Evolutionary conservation across 306 rosid genomes (phyloP).

Genomic region (Quercus cerris): DNA sequence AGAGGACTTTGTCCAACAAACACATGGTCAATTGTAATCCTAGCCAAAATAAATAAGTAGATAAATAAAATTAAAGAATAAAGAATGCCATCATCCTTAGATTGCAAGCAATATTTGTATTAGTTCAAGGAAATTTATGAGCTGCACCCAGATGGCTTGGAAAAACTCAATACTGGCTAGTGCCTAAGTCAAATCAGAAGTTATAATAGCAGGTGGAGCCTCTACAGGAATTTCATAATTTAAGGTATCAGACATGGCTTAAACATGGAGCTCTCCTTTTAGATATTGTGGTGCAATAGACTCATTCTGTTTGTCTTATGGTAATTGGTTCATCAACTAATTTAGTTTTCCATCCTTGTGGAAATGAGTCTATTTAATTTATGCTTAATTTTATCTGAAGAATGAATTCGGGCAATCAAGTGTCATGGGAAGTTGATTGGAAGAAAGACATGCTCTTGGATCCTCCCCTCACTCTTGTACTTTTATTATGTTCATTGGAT

Average conservation of each 20-base stretch:
- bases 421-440: not conserved
- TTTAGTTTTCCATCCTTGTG: not conserved
- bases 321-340: constrained; percentile 2
- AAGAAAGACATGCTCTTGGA: not conserved
- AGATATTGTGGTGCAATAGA: not conserved
- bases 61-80: not conserved
- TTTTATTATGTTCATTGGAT: too few species aligned
- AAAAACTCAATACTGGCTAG: not conserved
- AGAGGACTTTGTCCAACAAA: not conserved
- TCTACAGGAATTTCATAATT: not conserved
- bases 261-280: constrained; percentile 5
- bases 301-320: not conserved
- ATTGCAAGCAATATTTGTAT: not conserved
- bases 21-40: not conserved
- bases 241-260: not conserved
- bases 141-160: not conserved
- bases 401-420: not conserved
- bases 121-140: not conserved
- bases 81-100: not conserved
- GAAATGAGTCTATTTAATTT: not conserved
- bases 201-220: not conserved
- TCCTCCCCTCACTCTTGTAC: too few species aligned
- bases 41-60: not conserved
- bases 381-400: not conserved
- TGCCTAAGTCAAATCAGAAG: not conserved